Base-by-base conservation (phyloP, 2,329 filamentous ascomycete species). In the Diaporthe nobilis region DNA sequence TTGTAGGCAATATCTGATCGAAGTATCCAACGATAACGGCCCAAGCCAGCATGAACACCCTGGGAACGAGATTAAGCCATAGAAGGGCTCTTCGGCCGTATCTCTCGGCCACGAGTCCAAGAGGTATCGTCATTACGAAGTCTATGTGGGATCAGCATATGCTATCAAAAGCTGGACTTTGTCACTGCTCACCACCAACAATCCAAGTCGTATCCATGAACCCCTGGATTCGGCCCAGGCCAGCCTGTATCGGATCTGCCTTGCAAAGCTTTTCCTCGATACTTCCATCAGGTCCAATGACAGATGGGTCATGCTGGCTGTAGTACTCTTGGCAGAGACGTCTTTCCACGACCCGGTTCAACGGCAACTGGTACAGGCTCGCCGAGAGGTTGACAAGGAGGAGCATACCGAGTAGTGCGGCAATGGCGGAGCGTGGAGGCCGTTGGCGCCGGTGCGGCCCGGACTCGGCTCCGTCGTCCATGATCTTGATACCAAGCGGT, bases 251-350 rank as follows among this genome's bases (percentile, higher is more conserved):
- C 17, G 80, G 80, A 74, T 90, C 85, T 13, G 88, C 80, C 79
- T 92, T 92, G 81, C 90, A 92, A 4, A 89, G 79, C 75, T 84
- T 81, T 80, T 92, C 90, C 1, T 86, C 84, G 2, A 91, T 81
- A 31, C 81, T 81, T 6, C 86, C 87, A 71, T 84, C 83, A 0
- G 81, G 60, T 1, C 72, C 77, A 17, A 86, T 80, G 5, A 78
- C 75, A 0, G 82, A 80, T 1, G 86, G 86, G 13, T 89, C 85
- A 4, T 84, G 80, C 10, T 72, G 77, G 20, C 75, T 75, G 78
- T 91, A 91, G 79, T 89, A 86, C 28, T 88, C 86, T 34, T 84
- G 81, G 74, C 90, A 92, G 8, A 89, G 82, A 1, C 87, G 84
- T 31, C 83, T 82, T 80, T 89, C 87, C 34, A 89, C 82, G 8